Evolutionary conservation across 148 eudicot species (phyloP).

Genomic region (Persicaria tinctoria): DNA sequence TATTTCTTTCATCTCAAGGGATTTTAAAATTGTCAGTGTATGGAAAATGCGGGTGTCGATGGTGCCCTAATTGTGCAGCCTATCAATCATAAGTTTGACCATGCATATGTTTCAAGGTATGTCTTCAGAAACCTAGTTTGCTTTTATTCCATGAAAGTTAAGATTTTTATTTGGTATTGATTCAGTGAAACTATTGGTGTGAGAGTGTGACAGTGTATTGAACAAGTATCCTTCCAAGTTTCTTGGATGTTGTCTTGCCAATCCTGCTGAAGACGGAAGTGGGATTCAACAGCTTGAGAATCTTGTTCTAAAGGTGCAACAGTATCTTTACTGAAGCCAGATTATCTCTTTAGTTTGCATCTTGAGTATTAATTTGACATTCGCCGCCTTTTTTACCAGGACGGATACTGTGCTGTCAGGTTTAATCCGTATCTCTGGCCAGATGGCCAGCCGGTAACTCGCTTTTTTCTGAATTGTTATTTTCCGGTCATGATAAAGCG

Average conservation of each 20-base stretch:
- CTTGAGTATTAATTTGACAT: conserved; percentile 6
- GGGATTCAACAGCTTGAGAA: conserved; percentile 67
- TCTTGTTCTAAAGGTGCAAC: conserved; percentile 58
- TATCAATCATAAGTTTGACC: conserved; percentile 85
- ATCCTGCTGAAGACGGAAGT: conserved; percentile 85
- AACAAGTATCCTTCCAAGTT: conserved; percentile 75
- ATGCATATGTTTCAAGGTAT: conserved; percentile 85
- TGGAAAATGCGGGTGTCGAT: conserved; percentile 79
- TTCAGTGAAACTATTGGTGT: not conserved
- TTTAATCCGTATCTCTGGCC: conserved; percentile 96
- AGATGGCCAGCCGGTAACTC: conserved; percentile 57
- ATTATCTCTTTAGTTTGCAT: not conserved
- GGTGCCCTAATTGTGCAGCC: conserved; percentile 95
- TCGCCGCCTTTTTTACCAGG: conserved; percentile 32
- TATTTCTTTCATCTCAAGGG: not conserved
- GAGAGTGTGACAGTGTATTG: conserved; percentile 41
- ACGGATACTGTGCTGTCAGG: conserved; percentile 92
- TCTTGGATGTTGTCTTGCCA: conserved; percentile 90
- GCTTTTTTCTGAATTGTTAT: conserved; percentile 8
- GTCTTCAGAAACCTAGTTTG: conserved; percentile 1
- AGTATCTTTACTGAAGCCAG: not conserved
- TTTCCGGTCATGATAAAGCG: conserved; percentile 6
- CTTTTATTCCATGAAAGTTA: not conserved
- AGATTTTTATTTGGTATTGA: conserved; percentile 1
- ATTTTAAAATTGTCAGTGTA: conserved; percentile 33